phyloP scores from a whole-genome alignment of 768 basidiomycete genomes.

The Rhodotorula taiwanensis region DNA sequence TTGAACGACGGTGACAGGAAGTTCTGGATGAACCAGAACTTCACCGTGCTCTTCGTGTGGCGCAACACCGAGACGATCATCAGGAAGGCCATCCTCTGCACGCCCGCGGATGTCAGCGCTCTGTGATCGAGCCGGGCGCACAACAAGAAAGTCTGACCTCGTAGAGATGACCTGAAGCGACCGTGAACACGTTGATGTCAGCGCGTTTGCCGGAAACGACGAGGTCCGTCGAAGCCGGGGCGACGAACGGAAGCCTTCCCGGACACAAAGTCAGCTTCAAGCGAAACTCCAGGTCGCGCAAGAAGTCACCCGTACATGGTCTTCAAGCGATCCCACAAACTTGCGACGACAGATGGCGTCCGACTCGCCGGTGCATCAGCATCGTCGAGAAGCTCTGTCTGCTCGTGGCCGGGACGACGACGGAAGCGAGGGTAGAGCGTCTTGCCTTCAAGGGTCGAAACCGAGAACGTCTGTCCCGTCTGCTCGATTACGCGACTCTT shows the following conservation, averaged over 20 bases:
- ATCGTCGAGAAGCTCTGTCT: conserved; percentile 66
- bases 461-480: conserved; percentile 60
- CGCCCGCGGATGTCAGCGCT: background rate
- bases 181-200: conserved; percentile 97
- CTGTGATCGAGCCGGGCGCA: accelerated
- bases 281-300: conserved; percentile 4
- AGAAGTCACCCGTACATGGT: conserved; percentile 47
- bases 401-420: conserved; percentile 68
- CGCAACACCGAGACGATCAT: conserved; percentile 95
- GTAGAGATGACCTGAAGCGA: conserved; percentile 90
- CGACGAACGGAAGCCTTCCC: conserved; percentile 31
- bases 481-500: conserved; percentile 63
- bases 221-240: conserved; percentile 28
- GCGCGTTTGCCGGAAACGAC: conserved; percentile 48
- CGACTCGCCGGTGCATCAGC: too few species aligned
- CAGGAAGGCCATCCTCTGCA: conserved; percentile 88
- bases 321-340: conserved; percentile 46
- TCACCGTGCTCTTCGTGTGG: conserved; percentile 89
- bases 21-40: conserved; percentile 99
- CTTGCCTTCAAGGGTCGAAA: conserved; percentile 83
- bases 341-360: too few species aligned
- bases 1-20: conserved; percentile 92
- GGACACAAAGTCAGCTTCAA: background rate
- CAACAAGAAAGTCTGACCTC: conserved; percentile 56
- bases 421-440: conserved; percentile 76